A percentile compares a stretch with the other conserved stretches of the same genome.
These are phyloP conservation scores for Dendrobium nobile DNA, from an alignment of 106 monocot genomes.

Conservation along the genomic window DNA sequence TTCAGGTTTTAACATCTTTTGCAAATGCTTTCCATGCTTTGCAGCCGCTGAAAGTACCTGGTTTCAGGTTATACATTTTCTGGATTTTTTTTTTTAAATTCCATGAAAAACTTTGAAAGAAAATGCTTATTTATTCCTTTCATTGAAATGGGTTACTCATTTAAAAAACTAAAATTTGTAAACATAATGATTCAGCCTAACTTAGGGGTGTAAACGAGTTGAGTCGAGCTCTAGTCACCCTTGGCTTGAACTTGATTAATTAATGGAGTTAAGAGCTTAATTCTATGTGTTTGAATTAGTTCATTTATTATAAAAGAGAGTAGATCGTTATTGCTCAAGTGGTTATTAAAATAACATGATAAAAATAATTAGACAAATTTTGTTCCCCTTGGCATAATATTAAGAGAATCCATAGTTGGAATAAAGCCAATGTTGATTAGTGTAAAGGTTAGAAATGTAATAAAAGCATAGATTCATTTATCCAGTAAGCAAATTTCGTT, in stretches of 20 bases:
- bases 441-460: not conserved
- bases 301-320: too few relatives aligned
- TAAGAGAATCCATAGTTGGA: not conserved
- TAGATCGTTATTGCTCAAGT: too few relatives aligned
- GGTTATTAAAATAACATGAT: too few relatives aligned
- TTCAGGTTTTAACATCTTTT: conserved; percentile 78
- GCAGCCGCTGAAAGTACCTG: conserved; percentile 86
- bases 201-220: too few relatives aligned
- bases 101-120: not conserved
- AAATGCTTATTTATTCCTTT: not conserved
- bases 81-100: not conserved
- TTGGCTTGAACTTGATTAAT: too few relatives aligned
- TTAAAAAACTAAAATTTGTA: not conserved
- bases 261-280: too few relatives aligned
- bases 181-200: not conserved
- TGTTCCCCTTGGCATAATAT: not conserved
- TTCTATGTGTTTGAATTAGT: too few relatives aligned
- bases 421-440: not conserved
- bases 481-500: too few relatives aligned
- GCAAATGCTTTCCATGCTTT: conserved; percentile 88
- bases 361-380: too few relatives aligned
- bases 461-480: not conserved
- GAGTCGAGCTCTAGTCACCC: too few relatives aligned
- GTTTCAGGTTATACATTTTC: conserved; percentile 55
- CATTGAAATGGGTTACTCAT: not conserved